Base-by-base conservation (phyloP, 768 basidiomycete genomes). In the Lentinula sp. region DNA sequence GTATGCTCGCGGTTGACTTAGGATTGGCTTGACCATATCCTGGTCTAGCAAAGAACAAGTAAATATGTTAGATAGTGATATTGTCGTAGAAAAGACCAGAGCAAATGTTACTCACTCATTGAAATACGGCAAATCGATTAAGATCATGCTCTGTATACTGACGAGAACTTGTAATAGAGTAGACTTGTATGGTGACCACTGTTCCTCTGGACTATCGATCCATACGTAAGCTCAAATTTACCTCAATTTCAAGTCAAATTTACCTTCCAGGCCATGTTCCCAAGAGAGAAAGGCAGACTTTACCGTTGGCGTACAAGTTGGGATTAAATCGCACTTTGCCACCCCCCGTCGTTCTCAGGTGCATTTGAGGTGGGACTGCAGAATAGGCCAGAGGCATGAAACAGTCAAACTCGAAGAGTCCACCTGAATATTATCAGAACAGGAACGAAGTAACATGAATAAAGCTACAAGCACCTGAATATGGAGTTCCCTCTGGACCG, bases 111-210 rank as follows among this genome's bases (percentile, higher is more conserved):
- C 79, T 34, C 63, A 83, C 82, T 84, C 84, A 65, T 84, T 85
- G 70, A 78, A 84, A 66, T 78, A 85, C 2, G 83, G 82, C 11
- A 75, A 63, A 40, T 84, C 81, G 21, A 82, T 75, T 37, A 84
- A 69, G 61, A 84, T 84, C 82, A 84, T 84, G 68, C 79, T 79
- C 68, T 84, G 83, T 28, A 84, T 83, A 58, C 80, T 81, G 37
- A 85, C 78, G 16, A 84, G 70, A 16, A 84, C 82, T 67, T 84
- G 84, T 40, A 84, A 71, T 21, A 85, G 68, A 8, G 83, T 84
- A n/a, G 80, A 83, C 55, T 78, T 78, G 48, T 71, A 63, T 15
- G 75, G 66, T 4, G 70, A 71, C 83, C 83, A 85, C 66, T 80
- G 69, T 64, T 78, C 78, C 61, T 78, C 77, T 6, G 76, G 74